Evolutionary conservation across 2,329 filamentous ascomycete species (phyloP), one percentile per base, ranked within the genome.

Genomic region (Fragosphaeria purpurea): DNA sequence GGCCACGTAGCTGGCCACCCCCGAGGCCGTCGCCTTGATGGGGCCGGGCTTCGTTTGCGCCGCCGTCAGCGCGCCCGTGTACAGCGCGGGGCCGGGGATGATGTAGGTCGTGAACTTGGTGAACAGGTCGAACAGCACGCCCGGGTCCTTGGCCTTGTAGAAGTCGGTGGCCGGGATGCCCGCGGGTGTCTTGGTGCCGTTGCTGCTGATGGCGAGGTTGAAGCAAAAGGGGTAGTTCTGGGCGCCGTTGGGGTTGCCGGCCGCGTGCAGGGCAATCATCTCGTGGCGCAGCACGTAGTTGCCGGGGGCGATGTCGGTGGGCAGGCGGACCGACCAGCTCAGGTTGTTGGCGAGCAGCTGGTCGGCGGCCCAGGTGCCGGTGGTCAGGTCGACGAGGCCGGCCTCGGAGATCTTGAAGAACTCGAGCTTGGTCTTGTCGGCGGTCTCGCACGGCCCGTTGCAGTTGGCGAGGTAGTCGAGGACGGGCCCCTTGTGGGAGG

Each of bases 241-340:
- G 35, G 56, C 54, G n/a, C 54, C 56, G 47, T 56, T 55, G 44
- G 49, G 35, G 37, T 52, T 37, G 39, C 56, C 53, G 34, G 52
- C 53, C 12, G 48, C 48, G 53, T 56, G 57, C 46, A 57, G 57
- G 3, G 54, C 55, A 44, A 76, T 74, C 55, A 75, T 75, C 62
- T 77, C 74, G 56, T 75, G 71, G 41, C 74, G 67, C 46, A 77
- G 63, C 41, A 77, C 71, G 52, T 76, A 77, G 60, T 73, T 73
- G 2, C 73, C 73, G 6, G 70, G 63, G 11, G 65, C 67, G 47
- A 76, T 68, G 54, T 59, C 61, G 43, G 60, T 58, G 32, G 74
- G 74, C 46, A 77, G 70, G 44, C 67, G 70, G 31, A 74, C 65
- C 50, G 67, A 68, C 68, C 71, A 75, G 53, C 65, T 72, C 62